These are phyloP conservation scores for Chimonanthus praecox DNA, from an alignment of 164 flowering plant genomes.

Conservation along the genomic window DNA sequence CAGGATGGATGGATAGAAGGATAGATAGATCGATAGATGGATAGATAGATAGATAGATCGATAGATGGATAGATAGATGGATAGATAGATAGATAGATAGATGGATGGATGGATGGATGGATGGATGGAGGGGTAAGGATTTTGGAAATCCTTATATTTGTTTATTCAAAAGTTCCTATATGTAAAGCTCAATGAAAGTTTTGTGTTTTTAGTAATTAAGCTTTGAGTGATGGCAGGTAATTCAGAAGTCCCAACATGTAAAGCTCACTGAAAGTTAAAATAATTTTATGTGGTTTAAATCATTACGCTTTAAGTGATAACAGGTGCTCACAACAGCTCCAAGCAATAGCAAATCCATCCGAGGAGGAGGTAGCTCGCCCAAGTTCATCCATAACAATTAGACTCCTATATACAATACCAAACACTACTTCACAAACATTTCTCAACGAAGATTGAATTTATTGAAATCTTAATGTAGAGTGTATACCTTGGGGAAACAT, in stretches of 20 bases:
- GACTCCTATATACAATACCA: slow-evolving; percentile 51
- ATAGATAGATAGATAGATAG: no score
- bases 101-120: no score
- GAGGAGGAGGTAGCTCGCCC: slow-evolving; percentile 97
- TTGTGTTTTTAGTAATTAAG: no score
- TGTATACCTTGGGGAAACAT: slow-evolving; percentile 65
- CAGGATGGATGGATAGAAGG: no score
- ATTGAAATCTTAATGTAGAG: not conserved
- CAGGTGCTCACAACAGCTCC: slow-evolving; percentile 99
- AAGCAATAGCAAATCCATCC: slow-evolving; percentile 94
- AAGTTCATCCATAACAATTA: slow-evolving; percentile 93
- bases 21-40: no score
- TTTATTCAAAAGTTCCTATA: no score
- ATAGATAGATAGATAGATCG: no score
- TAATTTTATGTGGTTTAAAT: not conserved
- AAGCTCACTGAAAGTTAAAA: not conserved
- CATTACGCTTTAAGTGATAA: slow-evolving; percentile 77
- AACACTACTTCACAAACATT: not conserved
- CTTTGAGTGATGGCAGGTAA: no score
- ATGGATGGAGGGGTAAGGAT: no score
- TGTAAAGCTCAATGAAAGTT: no score
- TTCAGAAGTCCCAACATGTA: not conserved
- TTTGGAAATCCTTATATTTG: no score
- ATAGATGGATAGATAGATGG: no score
- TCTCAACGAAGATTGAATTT: not conserved